A percentile compares a stretch with the other conserved stretches of the same genome.
phyloP scores from a whole-genome alignment of 176 grass and related monocot species.

The Oryza officinalis region DNA sequence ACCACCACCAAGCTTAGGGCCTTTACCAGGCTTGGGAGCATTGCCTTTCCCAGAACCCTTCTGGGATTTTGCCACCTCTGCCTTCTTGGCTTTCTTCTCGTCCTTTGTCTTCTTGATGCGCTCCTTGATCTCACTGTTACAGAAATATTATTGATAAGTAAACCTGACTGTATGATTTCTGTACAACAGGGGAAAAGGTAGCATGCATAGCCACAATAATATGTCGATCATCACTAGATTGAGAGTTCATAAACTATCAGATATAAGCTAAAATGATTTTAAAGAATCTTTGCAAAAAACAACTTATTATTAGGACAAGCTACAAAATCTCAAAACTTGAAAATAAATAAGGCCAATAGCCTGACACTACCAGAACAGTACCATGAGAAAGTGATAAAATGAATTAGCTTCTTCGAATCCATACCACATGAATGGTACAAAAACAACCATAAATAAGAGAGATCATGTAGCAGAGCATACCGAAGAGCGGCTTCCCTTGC shows the following conservation, averaged over 20 bases:
- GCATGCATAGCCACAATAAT: background rate
- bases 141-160: slow-evolving; percentile 1
- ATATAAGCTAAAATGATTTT: background rate
- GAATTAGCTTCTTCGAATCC: background rate
- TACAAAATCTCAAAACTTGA: background rate
- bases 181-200: background rate
- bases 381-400: background rate
- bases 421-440: background rate
- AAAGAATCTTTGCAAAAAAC: background rate
- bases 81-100: slow-evolving; percentile 68
- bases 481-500: slow-evolving; percentile 45
- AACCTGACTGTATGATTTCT: no score
- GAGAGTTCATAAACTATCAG: background rate
- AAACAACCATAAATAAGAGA: background rate
- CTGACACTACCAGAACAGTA: background rate
- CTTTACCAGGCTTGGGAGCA: slow-evolving; percentile 37
- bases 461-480: slow-evolving; percentile 8
- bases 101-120: slow-evolving; percentile 68
- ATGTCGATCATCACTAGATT: background rate
- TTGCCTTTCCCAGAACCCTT: slow-evolving; percentile 33
- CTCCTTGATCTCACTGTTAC: slow-evolving; percentile 63
- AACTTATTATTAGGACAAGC: background rate
- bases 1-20: slow-evolving; percentile 56
- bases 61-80: slow-evolving; percentile 36
- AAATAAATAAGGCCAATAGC: background rate